Evolutionary conservation across 2,329 filamentous ascomycete genomes (phyloP), one percentile per base, ranked within the genome.

Genomic region (Beauveria medogensis): DNA sequence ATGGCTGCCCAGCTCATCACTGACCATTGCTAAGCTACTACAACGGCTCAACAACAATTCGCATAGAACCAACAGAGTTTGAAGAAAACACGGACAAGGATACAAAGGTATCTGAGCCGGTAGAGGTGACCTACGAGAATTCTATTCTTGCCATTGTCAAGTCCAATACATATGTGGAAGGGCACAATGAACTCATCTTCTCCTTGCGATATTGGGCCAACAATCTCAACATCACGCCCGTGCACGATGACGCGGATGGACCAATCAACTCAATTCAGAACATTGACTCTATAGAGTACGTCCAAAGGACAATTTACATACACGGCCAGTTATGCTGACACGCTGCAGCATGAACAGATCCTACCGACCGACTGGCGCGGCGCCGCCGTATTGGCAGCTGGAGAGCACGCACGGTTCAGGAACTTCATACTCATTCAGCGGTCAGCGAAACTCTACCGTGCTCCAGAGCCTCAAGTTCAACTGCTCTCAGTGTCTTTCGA

Each of bases 111-210:
- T 26, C 55, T 2, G 3, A 57, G 5, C 55, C 55, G 6, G 30
- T 57, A 20, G 44, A 50, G 22, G 44, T 57, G 9, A 57, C 44
- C 4, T 57, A 57, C 9, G 44, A 48, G 16, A 50, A 57, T 10
- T 57, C 55, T 20, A 57, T 57, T 41, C 55, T 57, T 20, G 55
- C 55, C 3, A 57, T 57, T 41, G 55, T 50, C 28, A 57, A 57
- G 30, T 57, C 55, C 28, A 57, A 57, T n/a, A 16, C 9, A 14
- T 57, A 41, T 20, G 44, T 50, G 3, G 20, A 57, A 40, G 55
- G 48, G 10, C 30, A 57, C 3, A 57, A 57, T 40, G 55, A 57
- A 18, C 28, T 57, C 44, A 57, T 46, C 22, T 57, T 57, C 16
- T 57, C 55, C 2, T 22, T 57, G 16, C 30, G 55, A 8, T 50